Percentiles rank a stretch among this genome's conserved stretches.
These are phyloP conservation scores for Ceratocystiopsis minuta DNA, from an alignment of 2,329 filamentous ascomycete species.

Conservation along the genomic window DNA sequence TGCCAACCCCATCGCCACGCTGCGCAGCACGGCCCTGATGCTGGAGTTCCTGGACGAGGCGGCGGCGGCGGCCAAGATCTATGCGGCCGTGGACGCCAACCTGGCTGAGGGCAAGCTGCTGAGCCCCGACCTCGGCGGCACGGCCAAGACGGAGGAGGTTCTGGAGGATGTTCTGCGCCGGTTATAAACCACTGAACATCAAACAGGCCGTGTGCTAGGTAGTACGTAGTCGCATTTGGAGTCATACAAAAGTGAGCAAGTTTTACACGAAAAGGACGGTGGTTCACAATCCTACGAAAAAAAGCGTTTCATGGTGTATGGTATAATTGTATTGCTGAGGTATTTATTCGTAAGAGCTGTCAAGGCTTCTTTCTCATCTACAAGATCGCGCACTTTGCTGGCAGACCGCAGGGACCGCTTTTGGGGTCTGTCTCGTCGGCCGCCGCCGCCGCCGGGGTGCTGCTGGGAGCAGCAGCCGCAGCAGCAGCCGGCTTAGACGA, in stretches of 20 bases:
- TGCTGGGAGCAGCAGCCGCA: conserved; percentile 6
- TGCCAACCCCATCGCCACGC: conserved; percentile 89
- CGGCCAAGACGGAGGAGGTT: conserved; percentile 70
- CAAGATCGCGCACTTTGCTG: conserved; percentile 7
- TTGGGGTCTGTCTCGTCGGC: conserved; percentile 7
- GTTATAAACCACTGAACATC: conserved; percentile 37
- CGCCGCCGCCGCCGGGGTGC: conserved; percentile 5
- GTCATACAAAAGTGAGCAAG: not conserved
- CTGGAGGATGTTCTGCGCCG: conserved; percentile 71
- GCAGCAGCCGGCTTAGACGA: not conserved
- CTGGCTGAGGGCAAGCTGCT: conserved; percentile 67
- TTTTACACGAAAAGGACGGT: not conserved
- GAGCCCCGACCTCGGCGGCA: conserved; percentile 80
- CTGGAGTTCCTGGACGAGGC: conserved; percentile 86
- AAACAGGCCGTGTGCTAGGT: not conserved
- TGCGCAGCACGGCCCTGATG: conserved; percentile 84
- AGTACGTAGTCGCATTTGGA: not conserved
- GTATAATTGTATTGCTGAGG: not conserved
- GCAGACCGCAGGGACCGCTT: conserved; percentile 9
- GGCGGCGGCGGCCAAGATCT: conserved; percentile 73
- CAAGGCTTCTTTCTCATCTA: not conserved
- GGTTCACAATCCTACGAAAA: not conserved
- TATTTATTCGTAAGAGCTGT: not conserved
- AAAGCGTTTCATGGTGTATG: not conserved
- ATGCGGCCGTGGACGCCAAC: conserved; percentile 79